Base-by-base conservation (phyloP, 2,329 filamentous ascomycete genomes). In the Epicoccum sorghinum region DNA sequence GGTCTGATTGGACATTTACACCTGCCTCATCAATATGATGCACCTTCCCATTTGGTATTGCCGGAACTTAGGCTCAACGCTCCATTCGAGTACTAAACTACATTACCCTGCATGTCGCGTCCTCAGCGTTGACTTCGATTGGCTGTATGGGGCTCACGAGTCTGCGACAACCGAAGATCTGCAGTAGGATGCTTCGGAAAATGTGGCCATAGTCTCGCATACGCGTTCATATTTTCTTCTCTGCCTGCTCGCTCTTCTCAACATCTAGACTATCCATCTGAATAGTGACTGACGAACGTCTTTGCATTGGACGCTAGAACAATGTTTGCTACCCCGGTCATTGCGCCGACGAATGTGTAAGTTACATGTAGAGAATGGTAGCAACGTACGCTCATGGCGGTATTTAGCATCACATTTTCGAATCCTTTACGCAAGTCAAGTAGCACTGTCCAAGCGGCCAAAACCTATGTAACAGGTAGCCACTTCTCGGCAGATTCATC, bases 401-500 rank as follows among this genome's bases (percentile, higher is more conserved):
- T 8, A 6, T 40, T 5, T 24, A 56, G 52, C n/a, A 50, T 38
- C 32, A 22, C 22, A 12, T 18, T 24, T 24, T 30, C 39, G 22
- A 14, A 27, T 8, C 32, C 24, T 2, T 2, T 3, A 7, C 25
- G 22, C 9, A 43, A 4, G 1, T 29, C 38, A 22, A 45, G 14
- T 23, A 18, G n/a, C 24, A 14, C 45, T 24, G 27, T 38, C 10
- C 23, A n/a, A 14, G 42, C 33, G n/a, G 9, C 9, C 10, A 45
- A 35, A 8, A 37, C 39, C 13, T 52, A 57, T 39, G 14, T 48
- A 24, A 47, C 53, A 8, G 47, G 53, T 27, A 56, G 53, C 29
- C 53, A 56, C 23, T 56, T 56, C 23, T 56, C 53, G 32, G 53
- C 53, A 8, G 47, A 56, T 24, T 56, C 53, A 6, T 56, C 53